Evolutionary conservation across 768 basidiomycete genomes (phyloP).

Genomic region (Suillus clintonianus): DNA sequence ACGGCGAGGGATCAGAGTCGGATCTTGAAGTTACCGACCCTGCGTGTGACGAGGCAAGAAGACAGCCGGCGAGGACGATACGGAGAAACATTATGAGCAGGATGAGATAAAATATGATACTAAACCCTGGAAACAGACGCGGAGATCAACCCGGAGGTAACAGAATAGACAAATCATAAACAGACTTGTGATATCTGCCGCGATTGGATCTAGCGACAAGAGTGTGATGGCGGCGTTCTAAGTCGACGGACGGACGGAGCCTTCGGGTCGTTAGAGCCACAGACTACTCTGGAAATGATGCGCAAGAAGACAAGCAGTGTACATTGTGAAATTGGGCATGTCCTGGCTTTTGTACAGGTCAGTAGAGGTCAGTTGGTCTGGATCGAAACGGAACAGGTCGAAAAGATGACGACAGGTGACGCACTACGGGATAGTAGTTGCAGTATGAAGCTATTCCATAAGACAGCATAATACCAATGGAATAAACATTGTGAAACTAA

Average conservation of each 20-base stretch:
- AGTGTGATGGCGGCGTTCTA: neutral
- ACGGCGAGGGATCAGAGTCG: conserved; percentile 3
- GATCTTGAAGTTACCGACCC: conserved; percentile 18
- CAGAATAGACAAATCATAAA: neutral
- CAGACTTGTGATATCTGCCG: neutral
- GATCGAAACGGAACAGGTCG: neutral
- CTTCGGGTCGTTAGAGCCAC: neutral
- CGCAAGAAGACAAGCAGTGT: neutral
- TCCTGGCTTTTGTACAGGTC: neutral
- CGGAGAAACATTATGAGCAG: neutral
- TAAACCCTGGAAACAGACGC: too few relatives aligned
- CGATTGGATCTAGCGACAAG: neutral
- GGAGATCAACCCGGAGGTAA: neutral
- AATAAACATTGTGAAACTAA: neutral
- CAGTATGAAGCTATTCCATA: neutral
- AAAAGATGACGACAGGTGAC: neutral
- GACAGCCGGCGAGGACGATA: neutral
- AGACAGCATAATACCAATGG: neutral
- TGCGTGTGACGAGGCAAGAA: conserved; percentile 9
- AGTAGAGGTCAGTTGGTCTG: neutral
- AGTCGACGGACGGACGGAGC: too few relatives aligned
- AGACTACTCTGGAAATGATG: neutral
- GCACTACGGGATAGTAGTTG: neutral
- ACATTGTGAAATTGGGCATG: neutral
- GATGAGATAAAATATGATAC: neutral